Percentiles rank a stretch among this genome's conserved stretches.
Evolutionary conservation across 768 basidiomycete genomes (phyloP).

Genomic region (Trametes cubensis): DNA sequence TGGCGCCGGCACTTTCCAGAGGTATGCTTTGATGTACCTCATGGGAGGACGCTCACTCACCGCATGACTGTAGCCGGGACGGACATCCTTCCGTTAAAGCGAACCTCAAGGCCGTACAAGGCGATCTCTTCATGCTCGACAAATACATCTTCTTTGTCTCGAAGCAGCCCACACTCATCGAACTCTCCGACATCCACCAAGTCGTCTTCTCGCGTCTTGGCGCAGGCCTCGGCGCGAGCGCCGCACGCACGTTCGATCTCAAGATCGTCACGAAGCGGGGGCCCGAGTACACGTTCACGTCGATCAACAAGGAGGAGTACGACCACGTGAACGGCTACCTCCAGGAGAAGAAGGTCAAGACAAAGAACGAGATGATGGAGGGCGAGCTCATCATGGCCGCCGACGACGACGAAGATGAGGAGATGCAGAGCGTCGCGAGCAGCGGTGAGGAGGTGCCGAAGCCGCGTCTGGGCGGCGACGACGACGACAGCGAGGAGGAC

Average conservation of each 20-base stretch:
- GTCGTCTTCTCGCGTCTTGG: conserved; percentile 94
- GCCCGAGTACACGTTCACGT: conserved; percentile 86
- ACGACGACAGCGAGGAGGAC: conserved; percentile 81
- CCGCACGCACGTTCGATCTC: conserved; percentile 92
- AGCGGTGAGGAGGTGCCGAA: conserved; percentile 64
- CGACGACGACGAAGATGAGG: conserved; percentile 76
- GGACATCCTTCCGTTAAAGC: conserved; percentile 96
- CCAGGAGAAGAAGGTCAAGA: conserved; percentile 85
- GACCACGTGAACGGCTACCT: conserved; percentile 84
- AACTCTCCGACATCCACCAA: conserved; percentile 86
- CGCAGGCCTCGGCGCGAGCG: conserved; percentile 75
- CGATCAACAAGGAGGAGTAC: conserved; percentile 95
- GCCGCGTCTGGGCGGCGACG: conserved; percentile 55
- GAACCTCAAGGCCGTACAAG: conserved; percentile 94
- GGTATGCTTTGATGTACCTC: conserved; percentile 44
- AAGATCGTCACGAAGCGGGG: conserved; percentile 85
- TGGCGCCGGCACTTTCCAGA: conserved; percentile 83
- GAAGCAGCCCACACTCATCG: conserved; percentile 89
- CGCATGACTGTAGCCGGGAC: conserved; percentile 58
- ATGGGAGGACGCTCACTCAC: background rate
- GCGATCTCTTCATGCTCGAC: conserved; percentile 96
- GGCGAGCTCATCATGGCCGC: conserved; percentile 73
- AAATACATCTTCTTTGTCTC: conserved; percentile 98
- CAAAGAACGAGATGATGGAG: conserved; percentile 96
- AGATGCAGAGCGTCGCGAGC: conserved; percentile 80